Base-by-base conservation (phyloP, 495 filamentous ascomycete species). In the Hypoxylon fragiforme region DNA sequence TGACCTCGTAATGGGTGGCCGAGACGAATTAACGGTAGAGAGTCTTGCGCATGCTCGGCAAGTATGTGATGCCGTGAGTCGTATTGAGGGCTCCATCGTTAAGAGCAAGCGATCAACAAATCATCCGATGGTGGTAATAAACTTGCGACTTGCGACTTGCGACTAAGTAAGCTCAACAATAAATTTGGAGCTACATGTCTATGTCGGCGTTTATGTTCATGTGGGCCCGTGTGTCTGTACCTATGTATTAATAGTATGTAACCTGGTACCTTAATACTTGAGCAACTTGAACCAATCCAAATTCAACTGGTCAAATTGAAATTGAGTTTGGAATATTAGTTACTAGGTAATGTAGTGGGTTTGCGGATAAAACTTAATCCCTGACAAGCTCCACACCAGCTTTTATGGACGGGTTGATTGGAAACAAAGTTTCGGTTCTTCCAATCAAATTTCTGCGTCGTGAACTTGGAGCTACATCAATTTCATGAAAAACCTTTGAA, bases 51-150 rank as follows among this genome's bases (percentile, higher is more conserved):
- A 68, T 22, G 44, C 49, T 15, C 62, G 55, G 54, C 65, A 68
- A 44, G 62, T 55, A 44, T 54, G 48, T n/a, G 62, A 68, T 19
- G 52, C 56, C 13, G 50, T 58, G 19, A 49, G 59, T 13, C 59
- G 59, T 40, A 63, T 45, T 35, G 59, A 54, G 26, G 49, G 39
- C 44, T 68, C 65, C 65, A 68, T 68, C 14, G 7, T 60, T 32
- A 16, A 31, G 42, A 15, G 12, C 39, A 30, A 12, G n/a, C 15
- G 11, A 50, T 28, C 4, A 4, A 28, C 12, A 36, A 21, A 4
- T 12, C 11, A 50, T 50, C 35, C 24, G 40, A 46, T 43, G 42
- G 30, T 38, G 39, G 26, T 35, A 44, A 34, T 28, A 4, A 30
- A 49, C 43, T 54, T 50, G 44, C 38, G 56, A 50, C 43, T 38